Percentiles rank a stretch among this genome's conserved stretches.
phyloP scores from a whole-genome alignment of 1,284 basidiomycete genomes.

The Apiotrichum domesticum region DNA sequence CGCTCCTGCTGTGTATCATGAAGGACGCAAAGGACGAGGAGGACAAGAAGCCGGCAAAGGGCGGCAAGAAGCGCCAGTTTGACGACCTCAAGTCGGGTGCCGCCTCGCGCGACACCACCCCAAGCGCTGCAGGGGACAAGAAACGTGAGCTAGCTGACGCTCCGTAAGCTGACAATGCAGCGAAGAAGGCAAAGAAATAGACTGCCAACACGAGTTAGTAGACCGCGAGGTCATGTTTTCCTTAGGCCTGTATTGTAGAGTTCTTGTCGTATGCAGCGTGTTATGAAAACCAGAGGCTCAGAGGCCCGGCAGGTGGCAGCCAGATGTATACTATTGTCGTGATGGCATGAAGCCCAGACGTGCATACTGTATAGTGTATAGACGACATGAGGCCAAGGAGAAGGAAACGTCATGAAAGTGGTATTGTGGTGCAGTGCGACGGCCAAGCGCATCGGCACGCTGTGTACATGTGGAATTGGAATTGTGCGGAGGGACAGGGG shows the following conservation, averaged over 20 bases:
- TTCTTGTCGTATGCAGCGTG: conserved; percentile 1
- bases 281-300: background rate
- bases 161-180: conserved; percentile 3
- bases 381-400: too few species aligned
- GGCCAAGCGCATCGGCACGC: too few species aligned
- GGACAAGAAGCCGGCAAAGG: conserved; percentile 49
- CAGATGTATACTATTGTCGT: too few species aligned
- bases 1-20: conserved; percentile 81
- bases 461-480: too few species aligned
- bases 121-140: conserved; percentile 22
- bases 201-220: background rate
- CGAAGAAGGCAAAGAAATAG: conserved; percentile 35
- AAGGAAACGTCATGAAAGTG: too few species aligned
- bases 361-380: too few species aligned
- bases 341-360: too few species aligned
- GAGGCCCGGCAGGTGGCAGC: too few species aligned
- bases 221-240: background rate
- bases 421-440: too few species aligned
- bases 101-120: conserved; percentile 39
- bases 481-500: too few species aligned
- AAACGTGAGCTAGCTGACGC: conserved; percentile 11
- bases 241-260: conserved; percentile 1
- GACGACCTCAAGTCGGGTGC: conserved; percentile 46
- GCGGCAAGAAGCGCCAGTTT: conserved; percentile 47
- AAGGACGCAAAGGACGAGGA: conserved; percentile 63